Evolutionary conservation across 75 land plant species (phyloP).

Genomic region (Chamaecyparis obtusa): DNA sequence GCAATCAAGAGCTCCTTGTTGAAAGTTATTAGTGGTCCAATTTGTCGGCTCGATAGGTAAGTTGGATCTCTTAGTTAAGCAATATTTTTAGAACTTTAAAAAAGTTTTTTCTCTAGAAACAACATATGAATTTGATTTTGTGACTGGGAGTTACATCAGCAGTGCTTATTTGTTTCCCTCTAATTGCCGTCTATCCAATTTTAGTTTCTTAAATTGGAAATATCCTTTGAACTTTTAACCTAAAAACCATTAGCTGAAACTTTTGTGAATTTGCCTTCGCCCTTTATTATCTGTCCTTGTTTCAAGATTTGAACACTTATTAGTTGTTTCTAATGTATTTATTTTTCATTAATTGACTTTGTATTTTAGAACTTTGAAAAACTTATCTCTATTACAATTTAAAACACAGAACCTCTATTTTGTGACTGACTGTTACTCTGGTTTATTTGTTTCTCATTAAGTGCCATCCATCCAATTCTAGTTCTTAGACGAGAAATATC

Average conservation of each 20-base stretch:
- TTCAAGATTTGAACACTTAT: background rate
- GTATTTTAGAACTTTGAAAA: no score
- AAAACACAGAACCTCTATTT: no score
- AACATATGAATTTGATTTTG: background rate
- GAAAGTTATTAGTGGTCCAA: conserved; percentile 45
- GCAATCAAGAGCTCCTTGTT: conserved; percentile 61
- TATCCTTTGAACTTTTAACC: background rate
- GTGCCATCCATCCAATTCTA: no score
- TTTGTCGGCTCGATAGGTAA: conserved; percentile 71
- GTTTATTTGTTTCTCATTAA: no score
- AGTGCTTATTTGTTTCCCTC: background rate
- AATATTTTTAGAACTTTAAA: background rate
- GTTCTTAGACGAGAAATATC: no score
- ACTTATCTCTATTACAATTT: no score
- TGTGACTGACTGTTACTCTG: no score
- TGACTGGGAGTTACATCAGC: background rate
- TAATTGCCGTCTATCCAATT: background rate
- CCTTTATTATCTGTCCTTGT: background rate
- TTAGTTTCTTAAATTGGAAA: background rate
- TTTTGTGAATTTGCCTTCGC: background rate
- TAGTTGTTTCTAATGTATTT: background rate
- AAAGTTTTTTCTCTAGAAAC: background rate
- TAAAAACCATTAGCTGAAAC: background rate
- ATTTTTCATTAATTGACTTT: background rate
- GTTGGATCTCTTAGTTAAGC: background rate